Evolutionary conservation across 768 basidiomycete species (phyloP), one percentile per base, ranked within the genome.

Genomic region (Podaxis sp.): DNA sequence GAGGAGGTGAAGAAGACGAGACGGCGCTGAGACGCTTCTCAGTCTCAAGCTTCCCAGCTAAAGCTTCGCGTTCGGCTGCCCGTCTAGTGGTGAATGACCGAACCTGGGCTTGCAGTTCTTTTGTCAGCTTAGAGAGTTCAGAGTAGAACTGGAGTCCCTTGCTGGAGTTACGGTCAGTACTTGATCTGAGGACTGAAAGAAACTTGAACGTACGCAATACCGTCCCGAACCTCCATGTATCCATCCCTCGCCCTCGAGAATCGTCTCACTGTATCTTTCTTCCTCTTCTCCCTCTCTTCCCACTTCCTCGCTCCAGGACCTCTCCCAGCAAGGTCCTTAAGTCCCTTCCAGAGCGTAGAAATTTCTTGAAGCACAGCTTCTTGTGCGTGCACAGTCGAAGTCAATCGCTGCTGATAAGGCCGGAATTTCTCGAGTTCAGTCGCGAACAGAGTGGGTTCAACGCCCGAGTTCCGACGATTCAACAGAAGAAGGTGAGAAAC

Each of bases 391-490:
- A 94, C 82, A 0, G 94, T 93, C 2, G 89, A 82, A 4, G 85
- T 77, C 2, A 98, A 77, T 0, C 94, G 87, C 46, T 90, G 86
- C 69, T 97, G 94, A 69, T 92, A 95, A 0, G 95, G 93, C 22
- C 86, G 82, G 79, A 98, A 98, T 74, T 98, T 99, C 75, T 98
- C 96, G 22, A 98, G 83, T 72, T 98, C 95, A 8, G 89, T 84
- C 0, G 94, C 92, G 67, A 98, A 99, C 17, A 99, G 79, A 0
- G 93, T 83, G 0, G 91, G 90, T 66, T 98, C 94, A 9, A 91
- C 90, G 24, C 85, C 84, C 13, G 85, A 80, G 66, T 94, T 91
- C 25, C 94, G 89, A 36, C 94, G 87, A 72, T 96, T 96, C 54
- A 98, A 84, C 3, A 99, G 83, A 0, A 98, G 84, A 1, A 97